phyloP scores from a whole-genome alignment of 2,329 filamentous ascomycete genomes.

The Beauveria bassiana region DNA sequence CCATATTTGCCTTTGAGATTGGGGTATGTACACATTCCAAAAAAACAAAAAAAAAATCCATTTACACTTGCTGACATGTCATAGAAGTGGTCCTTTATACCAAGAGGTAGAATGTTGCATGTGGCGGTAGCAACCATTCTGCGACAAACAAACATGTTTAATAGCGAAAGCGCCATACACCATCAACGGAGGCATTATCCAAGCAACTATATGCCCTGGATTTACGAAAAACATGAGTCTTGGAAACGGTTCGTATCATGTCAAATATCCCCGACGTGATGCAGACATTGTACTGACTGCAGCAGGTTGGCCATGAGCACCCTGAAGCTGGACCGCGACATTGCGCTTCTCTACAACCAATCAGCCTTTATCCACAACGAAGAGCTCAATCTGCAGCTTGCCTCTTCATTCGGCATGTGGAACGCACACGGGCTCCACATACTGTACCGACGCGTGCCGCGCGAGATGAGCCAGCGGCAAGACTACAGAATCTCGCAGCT shows the following conservation, averaged over 20 bases:
- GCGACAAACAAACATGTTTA: conserved; percentile 30
- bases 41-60: too few species aligned
- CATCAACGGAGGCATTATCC: conserved; percentile 29
- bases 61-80: background rate
- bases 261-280: background rate
- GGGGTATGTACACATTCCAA: background rate
- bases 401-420: conserved; percentile 27
- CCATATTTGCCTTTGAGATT: conserved; percentile 9
- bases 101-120: conserved; percentile 25
- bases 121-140: conserved; percentile 27
- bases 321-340: conserved; percentile 32
- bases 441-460: conserved; percentile 26
- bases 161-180: conserved; percentile 23
- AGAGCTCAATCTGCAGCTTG: conserved; percentile 29
- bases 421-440: conserved; percentile 30
- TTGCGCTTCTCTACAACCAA: conserved; percentile 26
- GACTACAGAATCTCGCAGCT: conserved; percentile 25
- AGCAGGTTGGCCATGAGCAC: conserved; percentile 26
- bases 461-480: conserved; percentile 25
- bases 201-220: conserved; percentile 30
- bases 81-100: conserved; percentile 25
- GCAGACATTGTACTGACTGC: background rate
- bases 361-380: conserved; percentile 25
- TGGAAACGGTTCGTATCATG: conserved; percentile 26
- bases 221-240: conserved; percentile 22